Evolutionary conservation across 2,329 filamentous ascomycete species (phyloP).

Genomic region (Tolypocladium amazonense): DNA sequence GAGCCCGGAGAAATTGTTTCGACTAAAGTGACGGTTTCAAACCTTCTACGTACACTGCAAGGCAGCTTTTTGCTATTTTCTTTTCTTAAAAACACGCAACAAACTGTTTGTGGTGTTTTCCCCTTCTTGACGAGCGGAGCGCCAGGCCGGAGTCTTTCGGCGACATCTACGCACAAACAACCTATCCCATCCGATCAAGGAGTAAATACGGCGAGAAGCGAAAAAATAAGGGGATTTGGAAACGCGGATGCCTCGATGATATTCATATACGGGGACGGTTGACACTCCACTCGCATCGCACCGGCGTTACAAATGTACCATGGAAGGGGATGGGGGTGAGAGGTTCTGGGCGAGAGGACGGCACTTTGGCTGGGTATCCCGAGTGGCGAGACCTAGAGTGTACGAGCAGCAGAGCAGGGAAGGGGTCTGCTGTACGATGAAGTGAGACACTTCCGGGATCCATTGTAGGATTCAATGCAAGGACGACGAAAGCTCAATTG

Average conservation of each 20-base stretch:
- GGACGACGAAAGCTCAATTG: not conserved
- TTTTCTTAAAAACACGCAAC: not conserved
- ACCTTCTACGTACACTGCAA: too few species aligned
- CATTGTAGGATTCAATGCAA: not conserved
- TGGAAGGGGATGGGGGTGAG: conserved; percentile 6
- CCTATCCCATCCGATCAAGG: not conserved
- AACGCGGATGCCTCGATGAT: not conserved
- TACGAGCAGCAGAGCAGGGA: not conserved
- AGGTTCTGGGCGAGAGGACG: not conserved
- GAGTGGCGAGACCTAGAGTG: not conserved
- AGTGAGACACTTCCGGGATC: not conserved
- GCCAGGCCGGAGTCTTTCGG: not conserved
- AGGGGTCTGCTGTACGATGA: not conserved
- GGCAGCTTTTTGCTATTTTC: not conserved
- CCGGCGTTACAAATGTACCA: conserved; percentile 22
- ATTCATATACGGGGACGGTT: not conserved
- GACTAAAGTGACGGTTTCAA: not conserved
- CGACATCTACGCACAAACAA: not conserved
- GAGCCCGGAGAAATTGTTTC: not conserved
- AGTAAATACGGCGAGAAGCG: not conserved
- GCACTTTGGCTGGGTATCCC: not conserved
- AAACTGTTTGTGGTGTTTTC: not conserved
- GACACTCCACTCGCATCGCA: conserved; percentile 18
- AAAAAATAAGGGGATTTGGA: not conserved
- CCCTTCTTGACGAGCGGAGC: not conserved